A percentile compares a stretch with the other conserved stretches of the same genome.
phyloP scores from a whole-genome alignment of 805 yeast species.

The Hanseniaspora hatyaiensis region DNA sequence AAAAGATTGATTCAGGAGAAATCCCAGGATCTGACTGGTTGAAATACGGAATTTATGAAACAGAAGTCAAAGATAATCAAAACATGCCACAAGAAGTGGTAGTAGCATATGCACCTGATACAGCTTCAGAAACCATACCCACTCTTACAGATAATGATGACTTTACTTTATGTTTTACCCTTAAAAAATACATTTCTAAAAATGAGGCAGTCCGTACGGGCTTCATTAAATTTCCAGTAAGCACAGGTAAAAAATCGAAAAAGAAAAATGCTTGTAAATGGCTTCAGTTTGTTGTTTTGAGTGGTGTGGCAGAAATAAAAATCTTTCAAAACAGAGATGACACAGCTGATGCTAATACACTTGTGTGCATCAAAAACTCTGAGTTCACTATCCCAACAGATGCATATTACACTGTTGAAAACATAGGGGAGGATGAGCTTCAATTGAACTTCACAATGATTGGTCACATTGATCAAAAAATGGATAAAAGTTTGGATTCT shows the following conservation, averaged over 20 bases:
- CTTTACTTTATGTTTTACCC: constrained; percentile 12
- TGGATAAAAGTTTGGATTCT: not conserved
- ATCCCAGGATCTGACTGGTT: constrained; percentile 25
- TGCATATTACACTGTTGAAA: constrained; percentile 57
- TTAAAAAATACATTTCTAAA: constrained; percentile 43
- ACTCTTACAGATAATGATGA: constrained; percentile 4
- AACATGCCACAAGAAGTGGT: constrained; percentile 26
- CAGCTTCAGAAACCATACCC: constrained; percentile 21
- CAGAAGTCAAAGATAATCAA: constrained; percentile 20
- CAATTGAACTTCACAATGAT: constrained; percentile 68
- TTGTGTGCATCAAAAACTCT: constrained; percentile 59
- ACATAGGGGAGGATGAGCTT: constrained; percentile 47
- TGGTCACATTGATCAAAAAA: constrained; percentile 22
- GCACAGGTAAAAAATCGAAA: constrained; percentile 42
- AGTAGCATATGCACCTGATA: constrained; percentile 23
- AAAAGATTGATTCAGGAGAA: constrained; percentile 22
- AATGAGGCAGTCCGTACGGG: constrained; percentile 60
- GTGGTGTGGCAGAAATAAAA: constrained; percentile 60
- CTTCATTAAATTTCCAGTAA: constrained; percentile 50
- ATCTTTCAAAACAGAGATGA: constrained; percentile 35
- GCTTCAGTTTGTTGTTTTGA: constrained; percentile 58
- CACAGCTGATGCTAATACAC: constrained; percentile 22
- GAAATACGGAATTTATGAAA: constrained; percentile 24
- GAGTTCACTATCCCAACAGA: constrained; percentile 73
- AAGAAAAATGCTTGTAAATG: constrained; percentile 10